phyloP scores from a whole-genome alignment of 139 green algal species.

The Chlamydomonas sphaeroides region DNA sequence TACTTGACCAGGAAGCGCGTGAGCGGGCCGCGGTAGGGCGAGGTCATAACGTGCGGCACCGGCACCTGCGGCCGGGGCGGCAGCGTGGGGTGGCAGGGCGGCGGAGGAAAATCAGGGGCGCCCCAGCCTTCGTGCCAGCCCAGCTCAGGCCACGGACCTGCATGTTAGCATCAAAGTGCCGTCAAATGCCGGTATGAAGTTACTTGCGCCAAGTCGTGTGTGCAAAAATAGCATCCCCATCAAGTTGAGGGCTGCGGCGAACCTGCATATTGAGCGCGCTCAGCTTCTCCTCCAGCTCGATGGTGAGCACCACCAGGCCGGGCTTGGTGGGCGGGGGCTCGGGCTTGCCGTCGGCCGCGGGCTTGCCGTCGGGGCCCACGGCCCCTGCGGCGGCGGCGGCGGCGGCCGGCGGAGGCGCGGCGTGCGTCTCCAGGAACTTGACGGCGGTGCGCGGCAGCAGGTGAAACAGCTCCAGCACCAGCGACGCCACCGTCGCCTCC shows the following conservation, averaged over 20 bases:
- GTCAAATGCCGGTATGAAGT: too few relatives aligned
- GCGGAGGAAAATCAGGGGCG: not conserved
- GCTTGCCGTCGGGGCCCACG: not conserved
- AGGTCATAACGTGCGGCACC: constrained; percentile 67
- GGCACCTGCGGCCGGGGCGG: constrained; percentile 7
- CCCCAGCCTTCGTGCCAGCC: too few relatives aligned
- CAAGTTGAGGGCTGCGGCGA: too few relatives aligned
- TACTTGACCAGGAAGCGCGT: constrained; percentile 88
- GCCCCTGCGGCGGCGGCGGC: not conserved
- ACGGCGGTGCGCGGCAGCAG: constrained; percentile 84
- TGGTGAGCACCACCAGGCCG: constrained; percentile 92
- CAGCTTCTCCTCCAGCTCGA: constrained; percentile 91
- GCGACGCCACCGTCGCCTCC: constrained; percentile 86
- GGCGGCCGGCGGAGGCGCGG: not conserved
- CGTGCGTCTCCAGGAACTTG: constrained; percentile 90
- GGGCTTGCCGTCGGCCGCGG: not conserved
- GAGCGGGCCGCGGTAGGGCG: constrained; percentile 87
- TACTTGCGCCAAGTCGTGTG: too few relatives aligned
- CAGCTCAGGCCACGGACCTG: too few relatives aligned
- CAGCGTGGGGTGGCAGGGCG: not conserved
- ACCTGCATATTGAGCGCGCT: constrained; percentile 15
- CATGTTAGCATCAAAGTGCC: too few relatives aligned
- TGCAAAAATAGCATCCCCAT: too few relatives aligned
- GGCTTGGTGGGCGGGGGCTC: constrained; percentile 30
- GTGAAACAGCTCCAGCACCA: constrained; percentile 96